Evolutionary conservation across 2,329 filamentous ascomycete species (phyloP).

Genomic region (Botrytis galanthina): DNA sequence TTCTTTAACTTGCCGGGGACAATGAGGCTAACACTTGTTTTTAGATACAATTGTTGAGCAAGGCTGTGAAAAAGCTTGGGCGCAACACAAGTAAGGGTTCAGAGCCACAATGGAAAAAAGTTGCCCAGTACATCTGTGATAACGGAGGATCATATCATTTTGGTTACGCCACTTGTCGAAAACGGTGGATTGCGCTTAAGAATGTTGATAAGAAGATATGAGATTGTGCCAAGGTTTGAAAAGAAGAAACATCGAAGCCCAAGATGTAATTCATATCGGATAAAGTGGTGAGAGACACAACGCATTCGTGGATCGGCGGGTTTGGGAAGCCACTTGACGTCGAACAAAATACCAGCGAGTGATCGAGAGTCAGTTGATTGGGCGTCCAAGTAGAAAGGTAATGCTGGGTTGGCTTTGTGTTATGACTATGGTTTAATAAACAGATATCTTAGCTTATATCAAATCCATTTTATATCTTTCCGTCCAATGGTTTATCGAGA

Average conservation of each 20-base stretch:
- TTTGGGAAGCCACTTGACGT: neutral
- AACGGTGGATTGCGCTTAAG: slow-evolving; percentile 51
- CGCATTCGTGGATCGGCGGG: neutral
- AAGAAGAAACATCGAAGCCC: neutral
- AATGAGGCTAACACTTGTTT: slow-evolving; percentile 14
- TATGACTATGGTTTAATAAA: neutral
- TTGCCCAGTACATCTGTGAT: slow-evolving; percentile 52
- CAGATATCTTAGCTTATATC: neutral
- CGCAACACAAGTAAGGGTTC: slow-evolving; percentile 14
- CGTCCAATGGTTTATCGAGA: neutral
- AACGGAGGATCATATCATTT: slow-evolving; percentile 58
- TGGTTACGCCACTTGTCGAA: slow-evolving; percentile 57
- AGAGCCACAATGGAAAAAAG: slow-evolving; percentile 52
- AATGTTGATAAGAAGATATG: neutral
- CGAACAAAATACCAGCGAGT: neutral
- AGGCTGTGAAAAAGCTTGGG: slow-evolving; percentile 43
- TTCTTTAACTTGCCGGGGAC: neutral
- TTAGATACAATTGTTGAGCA: slow-evolving; percentile 47
- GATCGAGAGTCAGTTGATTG: neutral
- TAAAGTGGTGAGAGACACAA: neutral
- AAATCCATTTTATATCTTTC: slow-evolving; percentile 5
- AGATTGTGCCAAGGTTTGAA: neutral
- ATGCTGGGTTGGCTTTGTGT: neutral
- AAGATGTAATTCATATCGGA: neutral
- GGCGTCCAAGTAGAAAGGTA: neutral